Evolutionary conservation across 805 yeast genomes (phyloP), one percentile per base, ranked within the genome.

Genomic region (Candida sonorensis): DNA sequence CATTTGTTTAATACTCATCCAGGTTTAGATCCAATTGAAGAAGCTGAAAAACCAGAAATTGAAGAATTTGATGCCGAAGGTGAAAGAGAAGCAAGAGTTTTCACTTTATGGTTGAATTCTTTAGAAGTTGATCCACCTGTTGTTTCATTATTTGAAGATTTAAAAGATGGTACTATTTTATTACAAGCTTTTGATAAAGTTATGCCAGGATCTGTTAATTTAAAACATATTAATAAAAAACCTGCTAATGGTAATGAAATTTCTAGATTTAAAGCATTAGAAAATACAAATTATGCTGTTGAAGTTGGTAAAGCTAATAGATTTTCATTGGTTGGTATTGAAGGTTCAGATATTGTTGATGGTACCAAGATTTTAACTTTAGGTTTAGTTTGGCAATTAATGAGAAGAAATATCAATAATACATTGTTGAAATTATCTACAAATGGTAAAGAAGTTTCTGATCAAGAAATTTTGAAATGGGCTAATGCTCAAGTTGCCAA

Each of bases 61-160:
- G 98, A 92, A 65, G 97, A 86, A 46, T 92, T 92, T 52, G 98
- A 92, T 57, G 98, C 98, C 17, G 98, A 92, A 64, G 98, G 98
- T 42, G 98, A 92, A 64, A 83, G 98, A 64, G 98, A 92, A 65
- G 98, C 98, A 3, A 76, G 98, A 59, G 98, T 92, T 10, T 92
- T 92, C 64, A 92, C 98, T 5, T 66, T 92, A 51, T 92, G 98
- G 98, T 75, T 92, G 54, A 92, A 92, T 62, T 86, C 96, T 2
- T 71, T 92, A 50, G 97, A 92, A 45, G 97, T 92, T 11, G 92
- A 88, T 42, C 97, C 97, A 17, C 84, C 96, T 17, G 90, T 92
- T 38, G 86, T 86, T 31, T 77, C 82, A 11, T 65, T 92, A 46
- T 92, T 92, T 49, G 97, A 90, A 61, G 97, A 92, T 55, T 71